These are phyloP conservation scores for Globomyces sp. DNA, from an alignment of 371 early-diverging fungal genomes.

Conservation along the genomic window DNA sequence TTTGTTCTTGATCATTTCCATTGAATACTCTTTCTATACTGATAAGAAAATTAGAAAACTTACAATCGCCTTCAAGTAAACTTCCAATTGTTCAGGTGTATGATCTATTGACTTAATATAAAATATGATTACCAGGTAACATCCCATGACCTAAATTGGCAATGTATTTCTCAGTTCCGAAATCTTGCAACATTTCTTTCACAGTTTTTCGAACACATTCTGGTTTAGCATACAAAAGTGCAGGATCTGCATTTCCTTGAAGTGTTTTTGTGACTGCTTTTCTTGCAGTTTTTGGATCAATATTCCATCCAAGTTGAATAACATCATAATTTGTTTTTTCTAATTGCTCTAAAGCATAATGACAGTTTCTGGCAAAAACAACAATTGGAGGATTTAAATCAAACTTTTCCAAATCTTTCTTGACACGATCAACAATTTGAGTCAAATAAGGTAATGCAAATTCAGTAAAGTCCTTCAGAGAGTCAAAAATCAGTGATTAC, in stretches of 20 bases:
- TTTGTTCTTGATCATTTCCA: too few relatives aligned
- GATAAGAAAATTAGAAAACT: slow-evolving; percentile 13
- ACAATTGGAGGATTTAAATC: slow-evolving; percentile 74
- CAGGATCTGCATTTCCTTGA: slow-evolving; percentile 97
- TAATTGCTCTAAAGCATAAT: slow-evolving; percentile 72
- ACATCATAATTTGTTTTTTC: slow-evolving; percentile 71
- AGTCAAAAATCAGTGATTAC: too few relatives aligned
- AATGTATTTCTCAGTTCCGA: slow-evolving; percentile 77
- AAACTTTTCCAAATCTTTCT: slow-evolving; percentile 47
- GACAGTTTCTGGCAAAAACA: slow-evolving; percentile 90
- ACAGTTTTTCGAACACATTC: slow-evolving; percentile 75
- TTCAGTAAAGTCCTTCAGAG: slow-evolving; percentile 70
- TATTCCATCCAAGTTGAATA: slow-evolving; percentile 89
- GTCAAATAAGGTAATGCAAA: slow-evolving; percentile 87
- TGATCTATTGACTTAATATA: slow-evolving; percentile 30
- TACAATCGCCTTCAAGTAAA: slow-evolving; percentile 47
- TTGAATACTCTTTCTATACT: too few relatives aligned
- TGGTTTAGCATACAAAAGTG: slow-evolving; percentile 69
- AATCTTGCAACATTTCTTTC: slow-evolving; percentile 77
- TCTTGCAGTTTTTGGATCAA: slow-evolving; percentile 69
- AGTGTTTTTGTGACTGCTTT: slow-evolving; percentile 50
- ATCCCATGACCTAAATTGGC: slow-evolving; percentile 97
- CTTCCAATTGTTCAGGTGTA: slow-evolving; percentile 47
- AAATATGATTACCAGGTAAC: slow-evolving; percentile 29
- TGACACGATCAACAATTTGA: slow-evolving; percentile 77